A percentile compares a stretch with the other conserved stretches of the same genome.
Conservation (phyloP, 192 early-diverging fungal genomes). For the Backusella psychrophila region DNA sequence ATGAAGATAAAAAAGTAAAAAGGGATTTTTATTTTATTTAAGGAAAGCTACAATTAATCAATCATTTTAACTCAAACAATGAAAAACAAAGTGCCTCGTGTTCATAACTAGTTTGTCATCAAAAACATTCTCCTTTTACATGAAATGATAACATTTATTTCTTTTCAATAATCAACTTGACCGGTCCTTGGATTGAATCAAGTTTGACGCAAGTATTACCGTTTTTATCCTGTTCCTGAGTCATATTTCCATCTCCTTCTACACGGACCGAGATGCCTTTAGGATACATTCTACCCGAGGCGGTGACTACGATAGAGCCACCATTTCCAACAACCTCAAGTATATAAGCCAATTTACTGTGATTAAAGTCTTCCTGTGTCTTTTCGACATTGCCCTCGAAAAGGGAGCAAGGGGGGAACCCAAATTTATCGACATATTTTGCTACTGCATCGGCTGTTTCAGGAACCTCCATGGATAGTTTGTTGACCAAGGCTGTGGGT, state of each 20-base stretch:
- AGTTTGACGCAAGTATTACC: background rate
- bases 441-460: conserved; percentile 41
- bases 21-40: no score
- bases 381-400: conserved; percentile 20
- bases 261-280: conserved; percentile 42
- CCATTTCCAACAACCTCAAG: conserved; percentile 30
- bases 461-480: conserved; percentile 41
- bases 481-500: conserved; percentile 44
- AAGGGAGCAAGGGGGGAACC: conserved; percentile 43
- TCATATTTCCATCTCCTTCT: background rate
- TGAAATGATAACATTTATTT: no score
- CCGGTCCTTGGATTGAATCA: background rate
- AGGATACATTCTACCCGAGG: conserved; percentile 44
- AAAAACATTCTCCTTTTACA: no score
- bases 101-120: no score
- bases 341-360: conserved; percentile 25
- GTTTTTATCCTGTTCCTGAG: background rate
- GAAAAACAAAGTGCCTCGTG: no score
- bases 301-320: conserved; percentile 18
- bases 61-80: no score
- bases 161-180: background rate
- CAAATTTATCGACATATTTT: conserved; percentile 43
- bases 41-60: no score
- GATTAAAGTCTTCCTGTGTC: conserved; percentile 39
- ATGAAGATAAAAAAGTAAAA: no score